These are phyloP conservation scores for Cercospora canescens DNA, from an alignment of 2,329 filamentous ascomycete genomes.

Conservation along the genomic window DNA sequence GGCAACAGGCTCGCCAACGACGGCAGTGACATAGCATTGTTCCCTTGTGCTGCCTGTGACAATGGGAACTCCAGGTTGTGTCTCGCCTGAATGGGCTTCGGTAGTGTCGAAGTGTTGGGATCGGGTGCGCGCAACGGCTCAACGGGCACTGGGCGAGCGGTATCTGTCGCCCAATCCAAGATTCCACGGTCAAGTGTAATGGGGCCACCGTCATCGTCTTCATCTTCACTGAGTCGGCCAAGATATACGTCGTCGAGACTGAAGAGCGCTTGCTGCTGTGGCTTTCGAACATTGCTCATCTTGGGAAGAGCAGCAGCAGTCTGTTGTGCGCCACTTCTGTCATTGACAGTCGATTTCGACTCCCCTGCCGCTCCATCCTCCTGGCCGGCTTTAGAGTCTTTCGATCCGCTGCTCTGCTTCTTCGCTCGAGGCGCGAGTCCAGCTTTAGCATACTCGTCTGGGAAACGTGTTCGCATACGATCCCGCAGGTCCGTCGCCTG, in stretches of 20 bases:
- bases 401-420: constrained; percentile 5
- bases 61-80: constrained; percentile 15
- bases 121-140: constrained; percentile 13
- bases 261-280: constrained; percentile 23
- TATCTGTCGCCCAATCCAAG: constrained; percentile 34
- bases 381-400: not conserved
- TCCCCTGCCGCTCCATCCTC: not conserved
- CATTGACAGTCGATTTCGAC: not conserved
- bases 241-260: constrained; percentile 34
- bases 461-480: constrained; percentile 61
- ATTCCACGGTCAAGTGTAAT: constrained; percentile 39
- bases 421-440: constrained; percentile 44
- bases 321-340: not conserved
- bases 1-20: constrained; percentile 16
- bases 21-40: constrained; percentile 17
- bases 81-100: constrained; percentile 25
- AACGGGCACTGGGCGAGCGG: not conserved
- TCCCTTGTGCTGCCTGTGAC: constrained; percentile 1
- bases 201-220: constrained; percentile 27
- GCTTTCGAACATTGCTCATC: not conserved
- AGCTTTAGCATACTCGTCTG: constrained; percentile 55
- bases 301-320: not conserved
- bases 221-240: constrained; percentile 25
- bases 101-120: constrained; percentile 31
- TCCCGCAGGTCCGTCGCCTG: constrained; percentile 62